Base-by-base conservation (phyloP, 1,284 basidiomycete species). In the Heterobasidion parviporum region DNA sequence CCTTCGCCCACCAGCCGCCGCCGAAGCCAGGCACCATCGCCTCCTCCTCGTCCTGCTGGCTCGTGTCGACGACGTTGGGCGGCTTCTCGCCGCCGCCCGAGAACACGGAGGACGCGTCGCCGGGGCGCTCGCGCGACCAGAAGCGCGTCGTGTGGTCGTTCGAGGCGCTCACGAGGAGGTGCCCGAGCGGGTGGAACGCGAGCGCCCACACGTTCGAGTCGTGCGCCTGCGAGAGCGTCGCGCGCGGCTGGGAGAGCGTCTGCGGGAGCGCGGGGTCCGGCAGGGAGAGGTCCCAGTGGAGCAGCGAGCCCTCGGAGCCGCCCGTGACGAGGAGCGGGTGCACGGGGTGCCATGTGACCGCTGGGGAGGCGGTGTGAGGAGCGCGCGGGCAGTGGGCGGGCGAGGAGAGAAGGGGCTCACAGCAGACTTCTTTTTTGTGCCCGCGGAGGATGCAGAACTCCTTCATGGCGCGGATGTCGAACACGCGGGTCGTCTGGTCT, bases 101-200 rank as follows among this genome's bases (percentile, higher is more conserved):
- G 68, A 88, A 89, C 38, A 87, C 86, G 44, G 79, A 81, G 9
- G 77, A 74, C 0, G 77, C 76, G 63, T 91, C 89, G 32, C 90
- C 90, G 0, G 85, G 94, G 50, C 87, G 78, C 62, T 92, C 89
- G 53, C 96, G 83, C 55, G 87, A 88, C 96, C 97, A 99, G 79
- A 98, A 99, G 12, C 95, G 83, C 14, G 96, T 97, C 10, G 95
- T 97, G 71, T 97, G 94, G 74, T 99, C 96, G 74, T 98, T 98
- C 35, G 89, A 92, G 8, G 91, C 97, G 56, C 83, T 88, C 61
- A 89, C 94, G 60, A 99, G 84, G 61, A 98, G 79, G 72, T 99
- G 95, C 0, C 97, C 96, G 9, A 98, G 81, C 0, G 96, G 96
- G 73, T 99, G 96, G 81, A 87, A 99, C 6, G 92, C 85, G 61